Conservation (phyloP, 441 rosid species). For the Kokia cookei region DNA sequence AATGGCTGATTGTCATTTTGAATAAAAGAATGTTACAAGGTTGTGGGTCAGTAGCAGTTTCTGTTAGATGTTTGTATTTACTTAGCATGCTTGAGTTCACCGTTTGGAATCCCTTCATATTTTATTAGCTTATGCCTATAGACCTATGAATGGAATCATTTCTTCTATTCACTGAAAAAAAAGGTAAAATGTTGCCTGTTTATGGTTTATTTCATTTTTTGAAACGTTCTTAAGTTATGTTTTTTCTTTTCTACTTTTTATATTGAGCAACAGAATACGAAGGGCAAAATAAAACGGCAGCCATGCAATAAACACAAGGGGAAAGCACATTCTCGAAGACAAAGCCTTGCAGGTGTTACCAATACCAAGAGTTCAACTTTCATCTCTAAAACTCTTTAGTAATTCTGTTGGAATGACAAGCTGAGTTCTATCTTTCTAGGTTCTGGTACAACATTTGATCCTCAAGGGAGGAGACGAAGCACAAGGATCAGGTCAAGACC, state of each 20-base stretch:
- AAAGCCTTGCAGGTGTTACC: conserved; percentile 60
- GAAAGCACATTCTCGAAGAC: conserved; percentile 27
- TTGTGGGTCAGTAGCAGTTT: neutral
- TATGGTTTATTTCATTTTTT: neutral
- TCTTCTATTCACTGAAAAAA: neutral
- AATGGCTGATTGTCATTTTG: neutral
- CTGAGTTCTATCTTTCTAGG: conserved; percentile 24
- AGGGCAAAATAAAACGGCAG: conserved; percentile 9
- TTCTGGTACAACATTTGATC: conserved; percentile 53
- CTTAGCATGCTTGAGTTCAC: neutral
- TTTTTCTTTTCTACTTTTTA: neutral
- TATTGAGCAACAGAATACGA: conserved; percentile 18
- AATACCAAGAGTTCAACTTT: neutral
- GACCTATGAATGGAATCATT: neutral
- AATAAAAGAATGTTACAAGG: neutral
- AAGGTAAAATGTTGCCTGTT: neutral
- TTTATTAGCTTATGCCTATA: neutral
- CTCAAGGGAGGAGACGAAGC: conserved; percentile 64
- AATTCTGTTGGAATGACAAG: conserved; percentile 5
- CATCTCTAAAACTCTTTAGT: neutral
- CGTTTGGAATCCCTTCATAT: neutral
- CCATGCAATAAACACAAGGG: conserved; percentile 19
- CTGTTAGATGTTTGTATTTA: neutral
- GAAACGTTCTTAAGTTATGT: neutral
- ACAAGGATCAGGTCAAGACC: conserved; percentile 87